A percentile compares a stretch with the other conserved stretches of the same genome.
These are phyloP conservation scores for Fraxinus xanthoxyloides DNA, from an alignment of 305 asterid species.

Conservation along the genomic window DNA sequence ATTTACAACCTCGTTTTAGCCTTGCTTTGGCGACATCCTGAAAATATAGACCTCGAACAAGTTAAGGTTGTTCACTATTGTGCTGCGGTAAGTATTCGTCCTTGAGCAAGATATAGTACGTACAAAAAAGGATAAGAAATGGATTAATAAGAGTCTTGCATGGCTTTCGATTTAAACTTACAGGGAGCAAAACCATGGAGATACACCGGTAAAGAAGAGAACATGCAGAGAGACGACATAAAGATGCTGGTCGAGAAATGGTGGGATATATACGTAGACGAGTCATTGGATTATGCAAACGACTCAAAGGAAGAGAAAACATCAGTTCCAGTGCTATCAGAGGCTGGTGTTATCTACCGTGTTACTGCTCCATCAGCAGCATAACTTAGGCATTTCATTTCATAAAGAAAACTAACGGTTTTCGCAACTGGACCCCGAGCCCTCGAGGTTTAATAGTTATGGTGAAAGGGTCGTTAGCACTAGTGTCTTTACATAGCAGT, in stretches of 20 bases:
- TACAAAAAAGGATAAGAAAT: background rate
- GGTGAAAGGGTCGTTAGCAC: background rate
- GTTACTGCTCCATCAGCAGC: conserved; percentile 24
- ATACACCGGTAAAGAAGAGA: conserved; percentile 22
- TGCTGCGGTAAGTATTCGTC: conserved; percentile 16
- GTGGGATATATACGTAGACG: conserved; percentile 21
- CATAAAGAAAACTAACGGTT: background rate
- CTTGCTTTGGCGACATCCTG: conserved; percentile 27
- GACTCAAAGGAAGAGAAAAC: background rate
- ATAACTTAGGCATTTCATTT: background rate
- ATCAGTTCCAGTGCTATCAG: background rate
- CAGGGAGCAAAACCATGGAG: conserved; percentile 27
- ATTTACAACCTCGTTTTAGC: conserved; percentile 24
- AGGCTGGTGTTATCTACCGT: conserved; percentile 1
- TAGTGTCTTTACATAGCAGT: background rate
- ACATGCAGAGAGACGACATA: conserved; percentile 26
- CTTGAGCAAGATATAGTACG: background rate
- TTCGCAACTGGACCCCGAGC: background rate
- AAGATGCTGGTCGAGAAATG: conserved; percentile 23
- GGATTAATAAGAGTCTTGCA: background rate
- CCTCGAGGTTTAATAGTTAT: background rate
- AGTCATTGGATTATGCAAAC: conserved; percentile 13
- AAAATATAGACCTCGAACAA: conserved; percentile 18
- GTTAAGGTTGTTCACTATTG: conserved; percentile 26
- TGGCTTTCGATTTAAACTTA: background rate